phyloP scores from a whole-genome alignment of 2,329 filamentous ascomycete genomes.

The Cryphonectria radicalis region DNA sequence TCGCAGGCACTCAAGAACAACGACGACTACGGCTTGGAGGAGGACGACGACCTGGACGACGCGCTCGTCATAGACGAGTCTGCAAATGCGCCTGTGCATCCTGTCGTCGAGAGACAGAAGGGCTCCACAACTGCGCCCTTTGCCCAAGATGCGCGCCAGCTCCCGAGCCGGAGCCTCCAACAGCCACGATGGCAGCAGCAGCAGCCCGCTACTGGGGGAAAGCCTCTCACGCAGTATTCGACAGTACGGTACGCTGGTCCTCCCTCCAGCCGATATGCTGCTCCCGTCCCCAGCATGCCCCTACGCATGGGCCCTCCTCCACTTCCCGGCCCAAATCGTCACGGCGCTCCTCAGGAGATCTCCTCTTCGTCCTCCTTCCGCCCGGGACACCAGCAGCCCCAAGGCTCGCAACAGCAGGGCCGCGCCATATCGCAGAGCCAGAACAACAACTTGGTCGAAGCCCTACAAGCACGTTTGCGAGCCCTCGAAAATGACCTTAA shows the following conservation, averaged over 20 bases:
- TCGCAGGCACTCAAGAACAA: slow-evolving; percentile 35
- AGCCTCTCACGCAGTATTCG: slow-evolving; percentile 23
- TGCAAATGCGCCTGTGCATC: slow-evolving; percentile 45
- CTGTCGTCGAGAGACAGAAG: slow-evolving; percentile 43
- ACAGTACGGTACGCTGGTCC: slow-evolving; percentile 10
- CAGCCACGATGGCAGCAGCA: slow-evolving; percentile 30
- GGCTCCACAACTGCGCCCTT: slow-evolving; percentile 38
- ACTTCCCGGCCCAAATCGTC: slow-evolving; percentile 24
- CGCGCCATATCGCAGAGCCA: slow-evolving; percentile 34
- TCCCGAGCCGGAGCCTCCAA: slow-evolving; percentile 14
- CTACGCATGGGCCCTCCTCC: slow-evolving; percentile 49
- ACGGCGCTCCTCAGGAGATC: slow-evolving; percentile 32
- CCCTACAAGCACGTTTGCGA: slow-evolving; percentile 57
- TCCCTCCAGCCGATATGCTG: slow-evolving; percentile 29
- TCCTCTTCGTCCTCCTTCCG: slow-evolving; percentile 32
- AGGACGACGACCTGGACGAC: slow-evolving; percentile 63
- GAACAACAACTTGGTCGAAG: slow-evolving; percentile 47
- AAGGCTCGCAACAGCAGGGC: slow-evolving; percentile 31
- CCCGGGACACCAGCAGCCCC: slow-evolving; percentile 38
- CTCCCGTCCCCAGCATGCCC: slow-evolving; percentile 39
- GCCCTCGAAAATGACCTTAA: slow-evolving; percentile 61
- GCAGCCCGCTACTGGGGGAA: slow-evolving; percentile 23
- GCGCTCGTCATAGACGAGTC: slow-evolving; percentile 57
- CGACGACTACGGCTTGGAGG: slow-evolving; percentile 52
- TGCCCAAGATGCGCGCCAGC: slow-evolving; percentile 16